Conservation (phyloP, 192 early-diverging fungal genomes). For the Backusella tarrabulga region DNA sequence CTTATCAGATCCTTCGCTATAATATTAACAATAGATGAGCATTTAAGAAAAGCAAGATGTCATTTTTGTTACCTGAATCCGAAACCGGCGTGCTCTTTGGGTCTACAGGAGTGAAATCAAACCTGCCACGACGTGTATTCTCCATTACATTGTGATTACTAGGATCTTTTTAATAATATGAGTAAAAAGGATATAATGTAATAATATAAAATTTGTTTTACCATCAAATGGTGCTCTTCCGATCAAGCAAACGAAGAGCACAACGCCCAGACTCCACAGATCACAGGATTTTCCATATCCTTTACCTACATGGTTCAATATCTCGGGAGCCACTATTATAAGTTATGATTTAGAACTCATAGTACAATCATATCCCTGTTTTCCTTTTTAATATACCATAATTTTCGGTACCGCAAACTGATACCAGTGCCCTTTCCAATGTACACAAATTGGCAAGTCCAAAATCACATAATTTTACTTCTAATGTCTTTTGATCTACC, state of each 20-base stretch:
- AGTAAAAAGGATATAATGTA: neutral
- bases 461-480: conserved; percentile 92
- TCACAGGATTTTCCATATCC: conserved; percentile 43
- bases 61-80: conserved; percentile 37
- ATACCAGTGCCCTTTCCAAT: conserved; percentile 17
- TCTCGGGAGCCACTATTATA: neutral
- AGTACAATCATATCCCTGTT: neutral
- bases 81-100: conserved; percentile 80
- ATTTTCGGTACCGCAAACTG: conserved; percentile 86
- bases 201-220: neutral
- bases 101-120: conserved; percentile 62
- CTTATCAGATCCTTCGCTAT: conserved; percentile 60
- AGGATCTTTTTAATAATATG: neutral
- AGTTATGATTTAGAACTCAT: conserved; percentile 31
- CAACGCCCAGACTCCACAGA: conserved; percentile 94
- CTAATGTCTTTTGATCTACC: conserved; percentile 43
- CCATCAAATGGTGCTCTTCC: conserved; percentile 84
- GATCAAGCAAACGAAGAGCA: conserved; percentile 88
- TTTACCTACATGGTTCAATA: neutral
- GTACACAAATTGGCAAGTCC: conserved; percentile 70
- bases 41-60: neutral
- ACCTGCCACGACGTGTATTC: conserved; percentile 47
- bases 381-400: conserved; percentile 44
- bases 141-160: conserved; percentile 3
- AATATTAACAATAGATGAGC: neutral